Percentiles rank a stretch among this genome's conserved stretches.
Evolutionary conservation across 2,329 filamentous ascomycete species (phyloP).

Genomic region (Ceratocystiopsis sp.): DNA sequence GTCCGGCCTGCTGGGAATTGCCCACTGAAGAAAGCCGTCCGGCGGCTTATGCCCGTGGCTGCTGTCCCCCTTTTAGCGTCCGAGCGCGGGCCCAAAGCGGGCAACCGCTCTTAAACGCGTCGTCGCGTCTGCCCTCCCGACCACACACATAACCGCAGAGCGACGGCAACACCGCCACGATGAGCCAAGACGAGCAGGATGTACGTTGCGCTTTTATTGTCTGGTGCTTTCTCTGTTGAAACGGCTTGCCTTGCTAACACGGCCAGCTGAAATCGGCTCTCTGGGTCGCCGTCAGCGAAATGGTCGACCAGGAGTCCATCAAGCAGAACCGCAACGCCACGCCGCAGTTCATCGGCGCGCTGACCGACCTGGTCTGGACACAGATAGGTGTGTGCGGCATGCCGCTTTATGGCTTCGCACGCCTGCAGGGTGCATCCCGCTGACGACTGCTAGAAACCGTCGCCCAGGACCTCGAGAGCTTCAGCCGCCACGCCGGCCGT

Average conservation of each 20-base stretch:
- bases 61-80: too few relatives aligned
- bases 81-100: neutral
- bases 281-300: slow-evolving; percentile 71
- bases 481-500: slow-evolving; percentile 60
- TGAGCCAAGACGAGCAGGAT: slow-evolving; percentile 14
- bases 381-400: slow-evolving; percentile 50
- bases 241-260: neutral
- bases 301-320: slow-evolving; percentile 71
- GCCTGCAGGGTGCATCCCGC: neutral
- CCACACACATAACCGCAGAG: neutral
- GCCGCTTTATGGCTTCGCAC: neutral
- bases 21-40: neutral
- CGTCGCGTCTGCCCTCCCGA: neutral
- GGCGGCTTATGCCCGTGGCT: neutral
- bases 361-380: slow-evolving; percentile 76
- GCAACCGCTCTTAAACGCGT: neutral
- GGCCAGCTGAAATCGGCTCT: slow-evolving; percentile 61
- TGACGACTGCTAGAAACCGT: slow-evolving; percentile 28
- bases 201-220: slow-evolving; percentile 5
- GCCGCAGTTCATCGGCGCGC: slow-evolving; percentile 72
- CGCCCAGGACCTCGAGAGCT: slow-evolving; percentile 37
- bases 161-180: slow-evolving; percentile 8
- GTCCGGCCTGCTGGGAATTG: too few relatives aligned
- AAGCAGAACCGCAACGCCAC: slow-evolving; percentile 67
- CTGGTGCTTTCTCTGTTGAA: neutral